Conservation (phyloP, 2,329 filamentous ascomycete species). For the Colletotrichum sp. region DNA sequence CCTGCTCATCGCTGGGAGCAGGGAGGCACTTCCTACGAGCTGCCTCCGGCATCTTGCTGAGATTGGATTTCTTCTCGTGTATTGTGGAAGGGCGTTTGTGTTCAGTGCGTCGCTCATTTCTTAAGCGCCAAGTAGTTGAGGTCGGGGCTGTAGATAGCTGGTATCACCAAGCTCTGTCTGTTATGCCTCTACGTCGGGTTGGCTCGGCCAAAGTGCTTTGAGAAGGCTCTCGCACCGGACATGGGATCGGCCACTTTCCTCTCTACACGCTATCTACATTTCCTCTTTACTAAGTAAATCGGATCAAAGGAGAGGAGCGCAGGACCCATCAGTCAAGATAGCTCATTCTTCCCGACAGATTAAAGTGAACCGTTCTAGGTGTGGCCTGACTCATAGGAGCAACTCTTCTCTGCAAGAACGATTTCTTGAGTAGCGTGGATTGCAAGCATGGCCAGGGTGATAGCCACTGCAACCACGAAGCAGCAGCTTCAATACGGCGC, state of each 20-base stretch:
- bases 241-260: not conserved
- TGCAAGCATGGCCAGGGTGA: not conserved
- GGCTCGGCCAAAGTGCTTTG: not conserved
- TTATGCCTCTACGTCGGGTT: not conserved
- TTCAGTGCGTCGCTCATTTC: fast-evolving
- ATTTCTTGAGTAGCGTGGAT: not conserved
- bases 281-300: not conserved
- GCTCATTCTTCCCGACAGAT: not conserved
- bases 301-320: not conserved
- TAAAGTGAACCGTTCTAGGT: not conserved
- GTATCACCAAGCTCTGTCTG: not conserved
- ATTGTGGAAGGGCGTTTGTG: too few species aligned
- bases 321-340: not conserved
- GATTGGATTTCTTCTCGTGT: not conserved
- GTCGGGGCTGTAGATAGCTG: not conserved
- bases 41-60: not conserved
- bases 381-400: not conserved
- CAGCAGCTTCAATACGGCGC: not conserved
- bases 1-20: not conserved
- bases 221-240: not conserved
- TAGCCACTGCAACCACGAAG: not conserved
- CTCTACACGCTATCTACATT: not conserved
- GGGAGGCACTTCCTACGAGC: not conserved
- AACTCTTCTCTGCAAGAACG: not conserved
- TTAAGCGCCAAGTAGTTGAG: not conserved